Evolutionary conservation across 129 eudicot species (phyloP).

Genomic region (Deinandra increscens): DNA sequence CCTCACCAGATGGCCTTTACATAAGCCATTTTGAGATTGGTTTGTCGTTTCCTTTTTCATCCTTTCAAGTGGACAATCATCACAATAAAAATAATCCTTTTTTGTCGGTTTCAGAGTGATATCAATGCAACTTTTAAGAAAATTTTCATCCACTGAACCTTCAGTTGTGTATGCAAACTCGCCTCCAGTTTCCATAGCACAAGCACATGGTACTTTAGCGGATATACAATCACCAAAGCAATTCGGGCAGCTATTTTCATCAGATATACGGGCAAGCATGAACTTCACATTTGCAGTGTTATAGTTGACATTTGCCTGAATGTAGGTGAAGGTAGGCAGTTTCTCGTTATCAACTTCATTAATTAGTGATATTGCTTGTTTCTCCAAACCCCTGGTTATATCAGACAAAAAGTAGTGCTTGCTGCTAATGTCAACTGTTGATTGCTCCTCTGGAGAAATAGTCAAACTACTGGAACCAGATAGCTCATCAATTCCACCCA

Average conservation of each 20-base stretch:
- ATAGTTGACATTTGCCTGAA: slow-evolving; percentile 33
- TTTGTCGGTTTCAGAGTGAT: slow-evolving; percentile 22
- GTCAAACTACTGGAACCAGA: slow-evolving; percentile 27
- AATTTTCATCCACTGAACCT: slow-evolving; percentile 41
- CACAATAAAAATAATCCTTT: slow-evolving; percentile 37
- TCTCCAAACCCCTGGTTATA: slow-evolving; percentile 52
- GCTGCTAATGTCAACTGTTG: background rate
- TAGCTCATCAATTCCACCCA: background rate
- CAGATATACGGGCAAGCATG: slow-evolving; percentile 44
- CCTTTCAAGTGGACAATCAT: slow-evolving; percentile 52
- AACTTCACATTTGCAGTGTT: slow-evolving; percentile 44
- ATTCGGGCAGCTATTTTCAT: slow-evolving; percentile 42
- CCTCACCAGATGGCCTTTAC: slow-evolving; percentile 56
- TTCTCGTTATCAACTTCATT: slow-evolving; percentile 45
- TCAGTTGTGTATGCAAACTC: slow-evolving; percentile 48
- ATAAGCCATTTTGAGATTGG: slow-evolving; percentile 21
- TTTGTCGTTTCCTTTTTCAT: slow-evolving; percentile 4
- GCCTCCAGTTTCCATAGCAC: slow-evolving; percentile 53
- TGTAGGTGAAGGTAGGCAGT: slow-evolving; percentile 44
- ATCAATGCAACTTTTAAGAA: slow-evolving; percentile 36
- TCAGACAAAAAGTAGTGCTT: slow-evolving; percentile 31
- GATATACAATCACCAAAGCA: slow-evolving; percentile 60
- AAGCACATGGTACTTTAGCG: slow-evolving; percentile 42
- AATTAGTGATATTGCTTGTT: slow-evolving; percentile 34
- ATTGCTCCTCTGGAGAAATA: slow-evolving; percentile 19